These are phyloP conservation scores for Zasmidium angulare DNA, from an alignment of 2,329 filamentous ascomycete species.

Conservation along the genomic window DNA sequence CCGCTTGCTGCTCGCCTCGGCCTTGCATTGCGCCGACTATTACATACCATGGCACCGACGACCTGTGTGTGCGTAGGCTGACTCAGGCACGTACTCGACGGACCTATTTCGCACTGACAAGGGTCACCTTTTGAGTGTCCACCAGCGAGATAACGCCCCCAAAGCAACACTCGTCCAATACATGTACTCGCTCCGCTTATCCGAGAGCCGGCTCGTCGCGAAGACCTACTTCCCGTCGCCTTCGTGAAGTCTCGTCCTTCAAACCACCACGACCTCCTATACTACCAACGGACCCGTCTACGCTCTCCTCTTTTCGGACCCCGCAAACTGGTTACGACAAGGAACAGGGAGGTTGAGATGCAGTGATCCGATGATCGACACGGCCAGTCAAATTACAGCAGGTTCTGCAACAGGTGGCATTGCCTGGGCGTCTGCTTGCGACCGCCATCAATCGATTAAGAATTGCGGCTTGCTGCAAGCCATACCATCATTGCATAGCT, in stretches of 20 bases:
- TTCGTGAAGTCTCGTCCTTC: too few species aligned
- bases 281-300: too few species aligned
- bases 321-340: constrained; percentile 2
- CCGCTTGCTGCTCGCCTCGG: neutral
- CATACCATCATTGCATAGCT: constrained; percentile 6
- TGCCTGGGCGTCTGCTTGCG: neutral
- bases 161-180: neutral
- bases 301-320: neutral
- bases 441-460: neutral
- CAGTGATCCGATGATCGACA: constrained; percentile 6
- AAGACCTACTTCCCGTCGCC: neutral
- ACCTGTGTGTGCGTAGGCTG: neutral
- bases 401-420: neutral
- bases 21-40: neutral
- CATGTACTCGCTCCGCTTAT: neutral
- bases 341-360: neutral
- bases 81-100: neutral
- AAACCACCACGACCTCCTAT: too few species aligned
- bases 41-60: neutral
- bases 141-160: neutral
- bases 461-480: neutral
- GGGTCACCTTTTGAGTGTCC: neutral
- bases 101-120: neutral
- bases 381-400: constrained; percentile 1
- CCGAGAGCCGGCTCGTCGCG: neutral